A percentile compares a stretch with the other conserved stretches of the same genome.
phyloP scores from a whole-genome alignment of 495 filamentous ascomycete species.

The Sphaerosporella brunnea region DNA sequence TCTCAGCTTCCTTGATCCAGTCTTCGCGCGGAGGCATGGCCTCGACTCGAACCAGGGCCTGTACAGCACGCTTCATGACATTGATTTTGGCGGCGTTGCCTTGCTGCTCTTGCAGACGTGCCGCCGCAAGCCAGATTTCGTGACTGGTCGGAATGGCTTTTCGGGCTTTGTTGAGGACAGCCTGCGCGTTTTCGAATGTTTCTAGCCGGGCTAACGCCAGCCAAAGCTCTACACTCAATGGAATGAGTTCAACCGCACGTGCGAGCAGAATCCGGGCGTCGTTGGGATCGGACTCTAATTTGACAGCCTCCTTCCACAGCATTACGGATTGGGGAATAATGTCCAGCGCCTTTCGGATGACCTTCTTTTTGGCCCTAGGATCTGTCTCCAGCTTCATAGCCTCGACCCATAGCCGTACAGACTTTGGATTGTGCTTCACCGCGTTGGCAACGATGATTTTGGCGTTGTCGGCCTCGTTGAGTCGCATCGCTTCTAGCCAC shows the following conservation, averaged over 20 bases:
- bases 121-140: constrained; percentile 92
- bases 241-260: constrained; percentile 87
- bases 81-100: constrained; percentile 55
- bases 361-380: constrained; percentile 64
- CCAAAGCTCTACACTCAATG: constrained; percentile 84
- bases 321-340: constrained; percentile 79
- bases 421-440: constrained; percentile 75
- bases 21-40: constrained; percentile 95
- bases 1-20: constrained; percentile 89
- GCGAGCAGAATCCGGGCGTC: constrained; percentile 75
- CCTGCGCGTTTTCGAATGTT: constrained; percentile 73
- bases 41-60: constrained; percentile 73
- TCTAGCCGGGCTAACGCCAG: constrained; percentile 80
- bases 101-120: constrained; percentile 80
- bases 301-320: constrained; percentile 95
- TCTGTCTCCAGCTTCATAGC: constrained; percentile 86
- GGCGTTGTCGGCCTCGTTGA: constrained; percentile 81
- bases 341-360: constrained; percentile 72
- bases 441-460: constrained; percentile 92
- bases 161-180: constrained; percentile 85
- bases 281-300: constrained; percentile 72
- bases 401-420: constrained; percentile 77
- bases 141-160: constrained; percentile 81
- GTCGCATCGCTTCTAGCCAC: constrained; percentile 86
- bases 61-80: constrained; percentile 85